phyloP scores from a whole-genome alignment of 1,284 basidiomycete species.

The Apiotrichum gamsii region DNA sequence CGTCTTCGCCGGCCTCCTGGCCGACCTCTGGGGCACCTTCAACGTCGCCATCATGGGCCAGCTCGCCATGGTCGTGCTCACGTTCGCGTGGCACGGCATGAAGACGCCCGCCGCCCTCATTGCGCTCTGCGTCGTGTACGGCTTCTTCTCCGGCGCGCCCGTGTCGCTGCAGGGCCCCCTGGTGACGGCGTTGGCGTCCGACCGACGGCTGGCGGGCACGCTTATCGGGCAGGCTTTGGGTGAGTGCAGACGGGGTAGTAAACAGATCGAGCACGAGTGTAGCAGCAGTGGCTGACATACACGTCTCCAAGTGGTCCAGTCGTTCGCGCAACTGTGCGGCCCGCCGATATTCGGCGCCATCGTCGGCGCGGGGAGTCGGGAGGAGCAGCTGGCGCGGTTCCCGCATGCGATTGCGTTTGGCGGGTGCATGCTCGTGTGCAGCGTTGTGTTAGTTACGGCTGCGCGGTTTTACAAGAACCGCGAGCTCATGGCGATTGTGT shows the following conservation, averaged over 20 bases:
- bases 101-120: constrained; percentile 22
- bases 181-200: constrained; percentile 22
- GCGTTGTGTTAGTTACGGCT: constrained; percentile 8
- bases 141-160: constrained; percentile 29
- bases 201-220: constrained; percentile 35
- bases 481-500: constrained; percentile 16
- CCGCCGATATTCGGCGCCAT: constrained; percentile 37
- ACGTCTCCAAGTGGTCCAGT: constrained; percentile 28
- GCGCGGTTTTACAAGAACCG: constrained; percentile 13
- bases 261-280: no score
- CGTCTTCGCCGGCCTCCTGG: constrained; percentile 22
- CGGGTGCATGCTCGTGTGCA: constrained; percentile 17
- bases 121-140: constrained; percentile 31
- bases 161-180: constrained; percentile 37
- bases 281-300: no score
- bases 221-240: constrained; percentile 37
- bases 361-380: constrained; percentile 24
- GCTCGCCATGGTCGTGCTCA: constrained; percentile 23
- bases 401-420: constrained; percentile 29
- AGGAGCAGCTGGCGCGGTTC: constrained; percentile 21
- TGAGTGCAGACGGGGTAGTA: constrained; percentile 1
- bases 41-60: constrained; percentile 29
- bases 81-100: constrained; percentile 31
- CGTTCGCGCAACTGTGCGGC: constrained; percentile 29
- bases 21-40: constrained; percentile 29